These are phyloP conservation scores for Fusarium sp. DNA, from an alignment of 2,329 filamentous ascomycete species.

Conservation along the genomic window DNA sequence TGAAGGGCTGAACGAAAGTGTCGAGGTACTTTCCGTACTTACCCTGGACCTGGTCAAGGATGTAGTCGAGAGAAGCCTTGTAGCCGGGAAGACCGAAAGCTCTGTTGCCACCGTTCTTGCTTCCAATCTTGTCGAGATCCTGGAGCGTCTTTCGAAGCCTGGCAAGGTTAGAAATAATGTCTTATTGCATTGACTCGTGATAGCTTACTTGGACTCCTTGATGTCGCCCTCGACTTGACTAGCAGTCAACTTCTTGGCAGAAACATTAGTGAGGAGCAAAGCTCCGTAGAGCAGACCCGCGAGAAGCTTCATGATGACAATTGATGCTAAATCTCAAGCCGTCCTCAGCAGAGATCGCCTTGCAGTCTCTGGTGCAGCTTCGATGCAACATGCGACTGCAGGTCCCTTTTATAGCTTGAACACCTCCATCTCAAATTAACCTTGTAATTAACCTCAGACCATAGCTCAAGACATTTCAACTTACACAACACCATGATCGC, in stretches of 20 bases:
- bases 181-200: neutral
- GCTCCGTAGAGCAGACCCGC: slow-evolving; percentile 36
- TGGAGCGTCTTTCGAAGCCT: slow-evolving; percentile 67
- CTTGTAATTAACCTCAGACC: neutral
- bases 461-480: neutral
- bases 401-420: slow-evolving; percentile 25
- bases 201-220: slow-evolving; percentile 37
- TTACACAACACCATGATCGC: slow-evolving; percentile 11
- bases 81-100: slow-evolving; percentile 71
- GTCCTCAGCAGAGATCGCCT: neutral
- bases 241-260: slow-evolving; percentile 40
- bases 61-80: slow-evolving; percentile 68
- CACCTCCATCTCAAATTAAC: neutral
- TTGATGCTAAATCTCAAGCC: neutral
- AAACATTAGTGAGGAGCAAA: slow-evolving; percentile 34
- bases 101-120: slow-evolving; percentile 68
- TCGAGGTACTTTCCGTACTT: slow-evolving; percentile 57
- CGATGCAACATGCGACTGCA: slow-evolving; percentile 5
- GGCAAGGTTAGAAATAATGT: slow-evolving; percentile 11
- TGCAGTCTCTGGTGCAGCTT: neutral
- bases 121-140: slow-evolving; percentile 66
- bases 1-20: slow-evolving; percentile 61
- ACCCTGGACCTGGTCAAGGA: slow-evolving; percentile 59
- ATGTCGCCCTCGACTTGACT: slow-evolving; percentile 43
- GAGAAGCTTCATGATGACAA: slow-evolving; percentile 40